Evolutionary conservation across 2,329 filamentous ascomycete genomes (phyloP).

Genomic region (Microascus cirrosus): DNA sequence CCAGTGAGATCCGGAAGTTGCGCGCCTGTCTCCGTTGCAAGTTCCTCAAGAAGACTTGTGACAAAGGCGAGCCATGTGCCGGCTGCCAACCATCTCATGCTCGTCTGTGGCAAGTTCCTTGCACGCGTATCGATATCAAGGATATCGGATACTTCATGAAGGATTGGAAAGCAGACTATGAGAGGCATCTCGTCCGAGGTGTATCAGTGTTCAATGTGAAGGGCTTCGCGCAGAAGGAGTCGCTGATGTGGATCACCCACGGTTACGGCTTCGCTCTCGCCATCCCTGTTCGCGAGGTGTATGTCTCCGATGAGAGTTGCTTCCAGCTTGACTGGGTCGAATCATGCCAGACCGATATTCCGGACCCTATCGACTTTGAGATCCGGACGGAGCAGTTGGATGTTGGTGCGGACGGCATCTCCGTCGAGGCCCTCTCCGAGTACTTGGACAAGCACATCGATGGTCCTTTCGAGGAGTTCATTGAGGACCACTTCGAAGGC

Average conservation of each 20-base stretch:
- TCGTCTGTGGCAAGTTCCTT: slow-evolving; percentile 92
- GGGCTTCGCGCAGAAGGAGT: slow-evolving; percentile 59
- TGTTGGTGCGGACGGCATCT: slow-evolving; percentile 80
- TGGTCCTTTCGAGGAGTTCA: slow-evolving; percentile 80
- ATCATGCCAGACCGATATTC: slow-evolving; percentile 47
- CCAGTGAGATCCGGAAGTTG: slow-evolving; percentile 91
- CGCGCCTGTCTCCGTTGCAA: slow-evolving; percentile 92
- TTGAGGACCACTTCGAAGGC: slow-evolving; percentile 92
- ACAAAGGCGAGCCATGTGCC: slow-evolving; percentile 92
- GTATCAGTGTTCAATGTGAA: slow-evolving; percentile 95
- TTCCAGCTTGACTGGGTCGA: slow-evolving; percentile 94
- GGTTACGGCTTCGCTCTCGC: slow-evolving; percentile 90
- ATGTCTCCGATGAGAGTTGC: slow-evolving; percentile 81
- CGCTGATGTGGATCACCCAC: slow-evolving; percentile 83
- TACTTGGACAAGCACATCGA: slow-evolving; percentile 96
- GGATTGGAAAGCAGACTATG: slow-evolving; percentile 96
- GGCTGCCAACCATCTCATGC: slow-evolving; percentile 94
- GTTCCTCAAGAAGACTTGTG: slow-evolving; percentile 98
- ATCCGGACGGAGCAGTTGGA: slow-evolving; percentile 81
- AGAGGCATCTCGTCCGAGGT: slow-evolving; percentile 75
- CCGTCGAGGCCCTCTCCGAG: slow-evolving; percentile 67
- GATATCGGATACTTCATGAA: slow-evolving; percentile 98
- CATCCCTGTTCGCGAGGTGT: slow-evolving; percentile 88
- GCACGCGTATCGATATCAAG: slow-evolving; percentile 97
- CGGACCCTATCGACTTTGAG: slow-evolving; percentile 71